Base-by-base conservation (phyloP, 2,329 filamentous ascomycete species). In the Tolypocladium sp. region DNA sequence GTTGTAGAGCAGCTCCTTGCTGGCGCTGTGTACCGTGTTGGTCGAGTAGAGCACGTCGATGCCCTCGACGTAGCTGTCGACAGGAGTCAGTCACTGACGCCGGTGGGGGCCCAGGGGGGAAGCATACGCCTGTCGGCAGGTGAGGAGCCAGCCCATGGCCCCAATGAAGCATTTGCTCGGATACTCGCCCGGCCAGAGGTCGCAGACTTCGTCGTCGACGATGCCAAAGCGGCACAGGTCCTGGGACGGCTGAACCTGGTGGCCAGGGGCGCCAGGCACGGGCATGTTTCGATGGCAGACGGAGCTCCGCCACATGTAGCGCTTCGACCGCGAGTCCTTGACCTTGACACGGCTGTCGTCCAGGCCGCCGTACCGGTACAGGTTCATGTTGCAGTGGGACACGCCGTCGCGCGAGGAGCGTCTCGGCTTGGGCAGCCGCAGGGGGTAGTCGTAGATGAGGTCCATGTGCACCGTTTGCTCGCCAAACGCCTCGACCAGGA, bases 101-200 rank as follows among this genome's bases (percentile, higher is more conserved):
- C 38, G 38, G 5, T 6, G 38, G 4, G 13, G 33, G 25, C 7
- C 27, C 6, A 5, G 15, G 54, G 49, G 17, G 46, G 20, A 33
- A 46, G 8, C 63, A 49, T 56, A 69, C 64, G 71, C 70, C 61
- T 71, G 67, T 17, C 66, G 64, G 55, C 70, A 73, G 15, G 63
- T 61, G 2, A 66, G 60, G 1, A 73, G 63, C 69, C 70, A 73
- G 3, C 68, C 71, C 63, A 72, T 64, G 0, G 63, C 64, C 0
- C 70, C 71, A 17, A 72, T 57, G 0, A 37, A 58, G 46, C 64
- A 68, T 46, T 65, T 65, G 2, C 56, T 15, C 0, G 66, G 62
- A 10, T 53, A 55, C 12, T 62, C 44, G 1, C 65, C 63, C 0
- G 66, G 65, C 65, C 66, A 69, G 15, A 60, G 25, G 10, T 60